Base-by-base conservation (phyloP, 169 alveolate genomes). In the Eimeria praecox region DNA sequence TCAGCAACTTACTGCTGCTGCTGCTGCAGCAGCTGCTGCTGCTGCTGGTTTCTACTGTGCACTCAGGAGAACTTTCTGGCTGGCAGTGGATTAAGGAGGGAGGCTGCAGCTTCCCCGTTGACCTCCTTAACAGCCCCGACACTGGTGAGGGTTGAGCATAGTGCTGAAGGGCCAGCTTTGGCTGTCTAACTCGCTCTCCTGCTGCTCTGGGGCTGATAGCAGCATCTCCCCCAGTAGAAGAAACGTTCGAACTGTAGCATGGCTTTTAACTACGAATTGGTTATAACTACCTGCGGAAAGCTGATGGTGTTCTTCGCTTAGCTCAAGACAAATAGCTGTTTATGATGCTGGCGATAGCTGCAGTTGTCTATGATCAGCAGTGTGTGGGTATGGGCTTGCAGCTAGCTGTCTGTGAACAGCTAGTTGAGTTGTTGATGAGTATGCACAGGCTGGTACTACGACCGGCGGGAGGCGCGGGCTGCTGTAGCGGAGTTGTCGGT, bases 101-200 rank as follows among this genome's bases (percentile, higher is more conserved):
- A 40, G 95, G 95, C 62, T 33, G 89, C 90, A 18, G 24, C 33
- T 90, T 90, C 88, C 89, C 95, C 38, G 95, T 90, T 3, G 95
- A 90, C 24, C 35, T 90, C 38, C 64, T 46, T 33, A 54, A 40
- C 77, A 30, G 77, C 30, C 90, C 56, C 24, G 95, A 75, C 62
- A 90, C 95, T 22, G 95, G 95, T 64, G 30, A n/a, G n/a, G n/a
- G n/a, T n/a, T 30, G 5, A 77, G 59, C 27, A 10, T 33, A 5
- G 12, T 5, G 12, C 12, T 8, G 56, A 49, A 12, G 12, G 56
- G 16, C 8, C 42, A 0, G 80, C 12, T 69, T 69, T 20, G 14
- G 16, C 78, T 24, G 9, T 69, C 46, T 35, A 10, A 27, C 66
- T 56, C 24, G 66, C 24, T 56, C 66, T 6, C 24, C 24, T 56